Evolutionary conservation across 768 basidiomycete species (phyloP), one percentile per base, ranked within the genome.

Genomic region (Boletus edulis): DNA sequence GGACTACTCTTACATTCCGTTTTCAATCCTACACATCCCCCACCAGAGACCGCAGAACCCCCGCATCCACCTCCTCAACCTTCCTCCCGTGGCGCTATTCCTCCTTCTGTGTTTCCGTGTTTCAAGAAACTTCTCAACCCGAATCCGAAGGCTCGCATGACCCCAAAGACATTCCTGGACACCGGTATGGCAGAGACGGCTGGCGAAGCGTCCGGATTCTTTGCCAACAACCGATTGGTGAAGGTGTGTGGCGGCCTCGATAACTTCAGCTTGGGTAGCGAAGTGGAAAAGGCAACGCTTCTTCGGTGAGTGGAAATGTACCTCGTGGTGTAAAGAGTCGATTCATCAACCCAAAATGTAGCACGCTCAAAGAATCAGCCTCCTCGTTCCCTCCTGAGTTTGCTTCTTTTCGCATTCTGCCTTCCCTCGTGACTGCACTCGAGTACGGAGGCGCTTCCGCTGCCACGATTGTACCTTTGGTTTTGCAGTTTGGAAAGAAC

Each of bases 51-150:
- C 3, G 75, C 76, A 27, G 81, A 83, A 43, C 87, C 84, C 1
- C 94, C 86, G 8, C 91, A 87, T 69, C 83, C 81, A n/a, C 85
- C 88, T 0, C 92, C 89, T 12, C 74, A 81, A n/a, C 76, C 84
- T n/a, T 82, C 87, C 0, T 83, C 87, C 2, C 82, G 89, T 5
- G 94, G 92, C 2, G 65, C 80, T 6, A 89, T 98, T 37, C 96
- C 97, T 0, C 64, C 70, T 3, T 62, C 82, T 0, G 67, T 98
- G 3, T 97, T 96, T 69, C 80, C 86, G 0, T 77, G 81, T 2
- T 95, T 88, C 79, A 95, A 94, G 71, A 87, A 84, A 48, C 83
- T 99, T 37, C 78, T 98, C 15, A 94, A 94, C 63, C 96, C 96
- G 2, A 94, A 86, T 67, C 84, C 91, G 0, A 91, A 87, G 66